Conservation (phyloP, 805 yeast species). For the Metschnikowia sp. region DNA sequence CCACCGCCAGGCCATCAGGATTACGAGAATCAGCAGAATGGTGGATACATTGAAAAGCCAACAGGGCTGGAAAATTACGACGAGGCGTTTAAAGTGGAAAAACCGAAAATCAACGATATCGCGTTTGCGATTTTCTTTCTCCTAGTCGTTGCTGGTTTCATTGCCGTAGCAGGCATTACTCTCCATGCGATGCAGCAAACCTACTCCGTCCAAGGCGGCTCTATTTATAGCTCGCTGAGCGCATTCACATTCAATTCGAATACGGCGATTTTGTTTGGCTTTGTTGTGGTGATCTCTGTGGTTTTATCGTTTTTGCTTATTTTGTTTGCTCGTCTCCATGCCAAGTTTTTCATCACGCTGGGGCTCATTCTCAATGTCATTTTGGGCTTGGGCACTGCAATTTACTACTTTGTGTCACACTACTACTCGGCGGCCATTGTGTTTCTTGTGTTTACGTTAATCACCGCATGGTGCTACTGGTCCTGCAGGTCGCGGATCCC, state of each 20-base stretch:
- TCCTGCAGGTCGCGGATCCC: slow-evolving; percentile 68
- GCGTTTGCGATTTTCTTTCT: slow-evolving; percentile 56
- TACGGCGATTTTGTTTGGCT: slow-evolving; percentile 66
- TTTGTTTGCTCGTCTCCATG: slow-evolving; percentile 58
- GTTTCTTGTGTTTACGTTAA: slow-evolving; percentile 59
- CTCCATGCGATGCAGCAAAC: slow-evolving; percentile 60
- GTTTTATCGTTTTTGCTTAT: slow-evolving; percentile 56
- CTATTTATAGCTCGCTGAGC: slow-evolving; percentile 52
- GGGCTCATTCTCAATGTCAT: slow-evolving; percentile 67
- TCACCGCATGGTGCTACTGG: slow-evolving; percentile 73
- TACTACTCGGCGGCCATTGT: slow-evolving; percentile 83
- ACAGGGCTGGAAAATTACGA: slow-evolving; percentile 45
- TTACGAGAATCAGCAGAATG: slow-evolving; percentile 25
- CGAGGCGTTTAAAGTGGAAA: slow-evolving; percentile 61
- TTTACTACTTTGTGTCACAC: slow-evolving; percentile 62
- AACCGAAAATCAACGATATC: slow-evolving; percentile 69
- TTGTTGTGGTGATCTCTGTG: slow-evolving; percentile 58
- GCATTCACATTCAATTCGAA: slow-evolving; percentile 71
- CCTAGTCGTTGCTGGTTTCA: slow-evolving; percentile 55
- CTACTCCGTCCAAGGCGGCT: slow-evolving; percentile 54
- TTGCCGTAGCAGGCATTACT: slow-evolving; percentile 66
- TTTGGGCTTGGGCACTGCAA: slow-evolving; percentile 71
- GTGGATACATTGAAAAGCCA: slow-evolving; percentile 30
- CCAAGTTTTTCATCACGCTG: slow-evolving; percentile 62
- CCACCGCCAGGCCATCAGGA: slow-evolving; percentile 18